These are phyloP conservation scores for Arthrobotrys musiformis DNA, from an alignment of 2,329 filamentous ascomycete genomes.

Conservation along the genomic window DNA sequence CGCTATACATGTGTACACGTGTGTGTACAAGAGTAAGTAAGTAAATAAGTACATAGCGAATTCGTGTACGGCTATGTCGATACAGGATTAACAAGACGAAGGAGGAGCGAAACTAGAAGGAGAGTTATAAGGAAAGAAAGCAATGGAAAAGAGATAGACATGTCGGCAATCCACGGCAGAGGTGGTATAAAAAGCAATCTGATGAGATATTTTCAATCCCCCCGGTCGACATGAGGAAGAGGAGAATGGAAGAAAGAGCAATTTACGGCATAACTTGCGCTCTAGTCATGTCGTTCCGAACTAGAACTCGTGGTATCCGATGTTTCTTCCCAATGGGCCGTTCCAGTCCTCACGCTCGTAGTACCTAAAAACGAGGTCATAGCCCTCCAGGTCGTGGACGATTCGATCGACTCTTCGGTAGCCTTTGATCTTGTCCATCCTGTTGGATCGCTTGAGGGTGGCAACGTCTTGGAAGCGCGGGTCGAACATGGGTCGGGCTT, in stretches of 20 bases:
- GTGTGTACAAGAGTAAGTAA: not conserved
- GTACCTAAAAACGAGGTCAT: constrained; percentile 95
- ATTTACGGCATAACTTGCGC: no score
- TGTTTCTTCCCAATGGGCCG: constrained; percentile 45
- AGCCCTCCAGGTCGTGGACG: constrained; percentile 96
- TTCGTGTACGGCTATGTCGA: constrained; percentile 3
- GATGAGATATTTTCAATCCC: not conserved
- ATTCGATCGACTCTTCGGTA: constrained; percentile 93
- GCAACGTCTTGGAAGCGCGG: constrained; percentile 65
- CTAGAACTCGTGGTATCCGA: constrained; percentile 52
- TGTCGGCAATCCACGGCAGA: not conserved
- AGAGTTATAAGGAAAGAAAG: not conserved
- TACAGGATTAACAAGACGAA: not conserved
- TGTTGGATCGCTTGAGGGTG: constrained; percentile 64
- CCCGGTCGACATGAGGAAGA: not conserved
- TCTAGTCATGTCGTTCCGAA: not conserved
- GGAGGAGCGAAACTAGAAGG: not conserved
- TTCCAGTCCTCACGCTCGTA: constrained; percentile 85
- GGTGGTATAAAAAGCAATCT: not conserved
- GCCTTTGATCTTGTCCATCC: constrained; percentile 82
- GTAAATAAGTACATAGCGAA: not conserved
- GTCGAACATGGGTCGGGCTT: constrained; percentile 74
- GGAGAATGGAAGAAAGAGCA: not conserved
- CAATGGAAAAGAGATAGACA: no score
- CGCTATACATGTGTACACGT: not conserved